Conservation (phyloP, 352 stramenopile genomes). For the Blastocystis sp. region DNA sequence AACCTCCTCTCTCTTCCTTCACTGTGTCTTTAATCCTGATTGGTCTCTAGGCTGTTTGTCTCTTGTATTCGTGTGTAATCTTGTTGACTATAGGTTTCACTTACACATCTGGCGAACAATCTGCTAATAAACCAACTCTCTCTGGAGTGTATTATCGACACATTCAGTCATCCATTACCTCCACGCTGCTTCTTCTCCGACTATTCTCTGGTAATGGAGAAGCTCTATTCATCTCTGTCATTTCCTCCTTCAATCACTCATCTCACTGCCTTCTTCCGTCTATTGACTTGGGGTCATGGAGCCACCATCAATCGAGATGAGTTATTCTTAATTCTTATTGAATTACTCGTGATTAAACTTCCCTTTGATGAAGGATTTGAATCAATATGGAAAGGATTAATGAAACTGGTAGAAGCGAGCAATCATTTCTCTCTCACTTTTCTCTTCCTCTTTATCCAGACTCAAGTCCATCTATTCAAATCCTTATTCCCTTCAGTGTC, state of each 20-base stretch:
- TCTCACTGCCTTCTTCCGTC: not conserved
- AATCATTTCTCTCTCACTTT: not conserved
- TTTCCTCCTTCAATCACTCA: not conserved
- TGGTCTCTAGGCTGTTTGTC: not conserved
- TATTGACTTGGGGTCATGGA: not conserved
- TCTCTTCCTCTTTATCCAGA: not conserved
- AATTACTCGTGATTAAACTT: not conserved
- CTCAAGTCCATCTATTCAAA: constrained; percentile 70
- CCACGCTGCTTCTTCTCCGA: not conserved
- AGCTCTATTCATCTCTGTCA: not conserved
- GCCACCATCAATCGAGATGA: not conserved
- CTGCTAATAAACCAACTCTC: not conserved
- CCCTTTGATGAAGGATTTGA: not conserved
- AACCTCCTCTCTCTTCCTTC: not conserved
- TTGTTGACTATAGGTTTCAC: not conserved
- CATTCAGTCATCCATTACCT: not conserved
- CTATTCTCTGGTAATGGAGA: not conserved
- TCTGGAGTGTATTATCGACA: not conserved
- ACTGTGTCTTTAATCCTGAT: not conserved
- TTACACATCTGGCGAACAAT: not conserved
- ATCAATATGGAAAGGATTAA: not conserved
- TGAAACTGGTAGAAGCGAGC: not conserved
- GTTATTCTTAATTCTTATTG: not conserved
- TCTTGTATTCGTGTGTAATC: not conserved
- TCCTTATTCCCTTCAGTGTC: constrained; percentile 70